These are phyloP conservation scores for Eucalyptus erythrocorys DNA, from an alignment of 345 rosid species.

Conservation along the genomic window DNA sequence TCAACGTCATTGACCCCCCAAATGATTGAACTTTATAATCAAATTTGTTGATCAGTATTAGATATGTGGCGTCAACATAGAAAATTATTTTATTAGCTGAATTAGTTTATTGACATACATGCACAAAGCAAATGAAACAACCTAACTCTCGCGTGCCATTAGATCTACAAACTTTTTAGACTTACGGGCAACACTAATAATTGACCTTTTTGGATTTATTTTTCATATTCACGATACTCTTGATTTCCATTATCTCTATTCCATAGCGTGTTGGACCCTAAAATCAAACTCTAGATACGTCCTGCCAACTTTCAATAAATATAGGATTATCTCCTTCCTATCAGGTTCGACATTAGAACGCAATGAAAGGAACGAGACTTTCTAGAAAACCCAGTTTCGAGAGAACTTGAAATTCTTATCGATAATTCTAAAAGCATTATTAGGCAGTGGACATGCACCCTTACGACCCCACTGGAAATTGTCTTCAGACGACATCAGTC, in stretches of 20 bases:
- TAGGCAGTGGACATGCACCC: too few relatives aligned
- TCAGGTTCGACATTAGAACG: not conserved
- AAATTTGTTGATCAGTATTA: not conserved
- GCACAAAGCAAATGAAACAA: not conserved
- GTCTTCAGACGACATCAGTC: too few relatives aligned
- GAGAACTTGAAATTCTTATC: not conserved
- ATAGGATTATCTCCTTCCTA: not conserved
- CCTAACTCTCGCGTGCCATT: not conserved
- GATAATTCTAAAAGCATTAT: too few relatives aligned
- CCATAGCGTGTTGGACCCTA: accelerated
- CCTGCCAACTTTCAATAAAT: not conserved
- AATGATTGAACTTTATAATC: not conserved
- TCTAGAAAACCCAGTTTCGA: not conserved
- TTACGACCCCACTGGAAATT: too few relatives aligned
- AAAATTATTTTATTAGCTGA: not conserved
- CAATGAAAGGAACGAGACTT: not conserved
- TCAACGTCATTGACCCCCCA: not conserved
- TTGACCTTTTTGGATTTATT: not conserved
- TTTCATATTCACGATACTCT: not conserved
- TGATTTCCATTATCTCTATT: not conserved
- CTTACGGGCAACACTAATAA: not conserved
- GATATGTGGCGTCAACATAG: not conserved
- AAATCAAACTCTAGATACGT: not conserved
- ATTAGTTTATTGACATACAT: not conserved
- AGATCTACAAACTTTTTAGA: not conserved